Percentiles rank a stretch among this genome's conserved stretches.
phyloP scores from a whole-genome alignment of 2,329 filamentous ascomycete genomes.

The Pseudogymnoascus sp. region DNA sequence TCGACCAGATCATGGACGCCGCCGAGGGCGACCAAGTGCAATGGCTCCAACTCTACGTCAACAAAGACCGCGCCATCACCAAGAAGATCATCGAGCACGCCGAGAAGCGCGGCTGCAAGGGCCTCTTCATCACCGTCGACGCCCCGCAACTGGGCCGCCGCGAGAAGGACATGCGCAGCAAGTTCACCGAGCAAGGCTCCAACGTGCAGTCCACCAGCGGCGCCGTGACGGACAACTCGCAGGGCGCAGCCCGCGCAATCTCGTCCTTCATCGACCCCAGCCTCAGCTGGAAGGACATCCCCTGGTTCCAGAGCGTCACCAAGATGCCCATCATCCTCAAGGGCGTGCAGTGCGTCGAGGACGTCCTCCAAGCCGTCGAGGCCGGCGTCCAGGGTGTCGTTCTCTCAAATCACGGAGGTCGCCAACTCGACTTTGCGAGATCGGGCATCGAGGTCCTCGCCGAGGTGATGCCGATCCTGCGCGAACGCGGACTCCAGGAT shows the following conservation, averaged over 20 bases:
- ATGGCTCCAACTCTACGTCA: constrained; percentile 93
- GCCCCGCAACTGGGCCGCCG: constrained; percentile 88
- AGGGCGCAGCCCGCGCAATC: constrained; percentile 91
- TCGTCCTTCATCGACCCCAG: constrained; percentile 92
- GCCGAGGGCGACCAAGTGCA: constrained; percentile 72
- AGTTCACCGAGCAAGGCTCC: constrained; percentile 76
- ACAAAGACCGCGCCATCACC: constrained; percentile 89
- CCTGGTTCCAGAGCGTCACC: constrained; percentile 87
- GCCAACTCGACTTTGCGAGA: constrained; percentile 85
- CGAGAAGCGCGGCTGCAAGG: constrained; percentile 84
- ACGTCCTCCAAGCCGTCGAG: constrained; percentile 81
- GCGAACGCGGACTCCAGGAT: constrained; percentile 62
- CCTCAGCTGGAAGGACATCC: constrained; percentile 88
- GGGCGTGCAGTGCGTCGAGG: constrained; percentile 91
- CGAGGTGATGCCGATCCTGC: constrained; percentile 84
- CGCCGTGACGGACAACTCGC: constrained; percentile 69
- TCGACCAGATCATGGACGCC: constrained; percentile 94
- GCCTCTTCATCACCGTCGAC: constrained; percentile 96
- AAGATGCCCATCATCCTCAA: constrained; percentile 94
- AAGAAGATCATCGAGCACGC: constrained; percentile 85
- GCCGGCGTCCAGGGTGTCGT: constrained; percentile 81
- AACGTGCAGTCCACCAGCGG: constrained; percentile 66
- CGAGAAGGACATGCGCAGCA: constrained; percentile 96
- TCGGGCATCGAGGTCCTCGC: constrained; percentile 85
- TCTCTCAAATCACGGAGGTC: constrained; percentile 89